Conservation (phyloP, 192 early-diverging fungal species). For the Gigaspora rosea region DNA sequence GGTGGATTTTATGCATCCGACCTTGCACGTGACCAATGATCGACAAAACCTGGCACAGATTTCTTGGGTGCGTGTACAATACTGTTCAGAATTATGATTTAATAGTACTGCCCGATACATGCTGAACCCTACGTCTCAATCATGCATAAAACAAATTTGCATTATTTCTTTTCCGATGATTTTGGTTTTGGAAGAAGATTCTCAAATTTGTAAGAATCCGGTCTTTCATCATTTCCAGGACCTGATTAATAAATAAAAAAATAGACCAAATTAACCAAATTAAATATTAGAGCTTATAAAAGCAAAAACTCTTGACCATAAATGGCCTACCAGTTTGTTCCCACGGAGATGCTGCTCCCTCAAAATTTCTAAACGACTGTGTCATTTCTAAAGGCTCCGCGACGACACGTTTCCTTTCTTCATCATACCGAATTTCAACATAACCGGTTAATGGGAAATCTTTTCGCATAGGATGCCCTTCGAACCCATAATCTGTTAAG, state of each 20-base stretch:
- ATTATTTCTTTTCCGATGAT: constrained; percentile 17
- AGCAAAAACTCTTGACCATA: neutral
- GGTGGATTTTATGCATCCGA: no score
- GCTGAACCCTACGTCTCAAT: no score
- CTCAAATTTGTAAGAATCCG: constrained; percentile 29
- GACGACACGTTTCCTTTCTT: constrained; percentile 97
- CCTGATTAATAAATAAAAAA: constrained; percentile 28
- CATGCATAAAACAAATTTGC: no score
- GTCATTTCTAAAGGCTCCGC: constrained; percentile 94
- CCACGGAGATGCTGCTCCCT: constrained; percentile 92
- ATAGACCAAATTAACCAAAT: neutral
- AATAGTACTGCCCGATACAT: no score
- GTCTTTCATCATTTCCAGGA: constrained; percentile 48
- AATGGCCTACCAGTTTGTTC: constrained; percentile 71
- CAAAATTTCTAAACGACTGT: constrained; percentile 96
- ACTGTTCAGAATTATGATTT: no score
- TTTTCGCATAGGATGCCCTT: constrained; percentile 93
- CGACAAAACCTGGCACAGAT: no score
- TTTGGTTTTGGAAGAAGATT: constrained; percentile 26
- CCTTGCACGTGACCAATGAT: no score
- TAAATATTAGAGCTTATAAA: neutral
- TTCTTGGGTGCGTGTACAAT: no score
- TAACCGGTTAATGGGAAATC: constrained; percentile 99
- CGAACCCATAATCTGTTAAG: constrained; percentile 98
- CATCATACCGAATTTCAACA: constrained; percentile 97